Conservation (phyloP, 75 land plant species). For the Pseudotsuga menziesii region DNA sequence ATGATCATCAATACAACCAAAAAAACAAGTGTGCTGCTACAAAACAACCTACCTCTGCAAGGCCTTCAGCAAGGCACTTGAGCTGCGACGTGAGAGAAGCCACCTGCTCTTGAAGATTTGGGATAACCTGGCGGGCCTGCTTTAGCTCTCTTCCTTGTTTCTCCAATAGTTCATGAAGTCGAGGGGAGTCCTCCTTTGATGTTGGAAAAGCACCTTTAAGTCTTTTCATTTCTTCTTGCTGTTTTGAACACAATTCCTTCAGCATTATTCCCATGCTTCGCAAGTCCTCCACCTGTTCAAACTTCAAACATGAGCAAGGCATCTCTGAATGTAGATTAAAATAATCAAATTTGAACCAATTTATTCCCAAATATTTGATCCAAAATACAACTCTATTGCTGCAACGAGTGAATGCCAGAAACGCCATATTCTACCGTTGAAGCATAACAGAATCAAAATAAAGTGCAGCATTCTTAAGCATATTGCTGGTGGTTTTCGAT, state of each 20-base stretch:
- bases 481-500: background rate
- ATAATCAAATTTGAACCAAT: background rate
- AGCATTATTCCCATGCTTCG: conserved; percentile 27
- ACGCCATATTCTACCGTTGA: background rate
- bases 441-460: background rate
- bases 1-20: background rate
- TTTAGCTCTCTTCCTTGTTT: conserved; percentile 58
- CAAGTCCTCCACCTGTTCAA: conserved; percentile 48
- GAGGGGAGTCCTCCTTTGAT: conserved; percentile 45
- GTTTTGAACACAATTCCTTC: conserved; percentile 69
- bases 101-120: conserved; percentile 61
- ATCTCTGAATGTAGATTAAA: background rate
- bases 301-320: conserved; percentile 1
- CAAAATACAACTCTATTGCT: background rate
- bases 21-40: background rate
- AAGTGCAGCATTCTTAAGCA: background rate
- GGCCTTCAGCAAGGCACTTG: conserved; percentile 52
- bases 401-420: background rate
- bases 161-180: conserved; percentile 40
- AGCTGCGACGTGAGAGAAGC: conserved; percentile 58
- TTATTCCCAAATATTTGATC: background rate
- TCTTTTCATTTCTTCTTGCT: conserved; percentile 64
- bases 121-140: conserved; percentile 51
- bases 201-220: conserved; percentile 48
- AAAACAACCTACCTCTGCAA: conserved; percentile 51